A percentile compares a stretch with the other conserved stretches of the same genome.
phyloP scores from a whole-genome alignment of 2,329 filamentous ascomycete species.

The Apiospora marii region DNA sequence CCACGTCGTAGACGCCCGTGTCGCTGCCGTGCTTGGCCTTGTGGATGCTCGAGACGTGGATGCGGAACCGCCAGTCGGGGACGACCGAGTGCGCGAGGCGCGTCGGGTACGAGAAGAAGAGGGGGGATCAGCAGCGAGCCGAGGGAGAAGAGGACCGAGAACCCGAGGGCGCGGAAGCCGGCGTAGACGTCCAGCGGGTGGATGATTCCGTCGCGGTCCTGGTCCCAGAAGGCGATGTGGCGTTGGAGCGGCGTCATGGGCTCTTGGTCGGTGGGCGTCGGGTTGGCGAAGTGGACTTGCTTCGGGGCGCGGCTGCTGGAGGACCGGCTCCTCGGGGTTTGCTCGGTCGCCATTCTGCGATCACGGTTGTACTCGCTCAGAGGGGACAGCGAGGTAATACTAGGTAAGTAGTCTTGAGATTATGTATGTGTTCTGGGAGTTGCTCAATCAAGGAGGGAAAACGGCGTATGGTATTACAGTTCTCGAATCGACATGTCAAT shows the following conservation, averaged over 20 bases:
- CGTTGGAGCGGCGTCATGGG: conserved; percentile 42
- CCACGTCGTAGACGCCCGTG: conserved; percentile 30
- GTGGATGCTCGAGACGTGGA: conserved; percentile 49
- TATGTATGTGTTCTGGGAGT: not conserved
- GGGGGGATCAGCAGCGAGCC: conserved; percentile 48
- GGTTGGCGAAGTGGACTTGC: not conserved
- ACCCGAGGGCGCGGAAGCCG: conserved; percentile 50
- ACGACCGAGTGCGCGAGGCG: conserved; percentile 44
- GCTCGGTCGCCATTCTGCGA: not conserved
- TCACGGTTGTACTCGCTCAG: not conserved
- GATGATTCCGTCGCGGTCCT: conserved; percentile 49
- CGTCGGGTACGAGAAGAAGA: conserved; percentile 55
- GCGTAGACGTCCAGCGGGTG: conserved; percentile 48
- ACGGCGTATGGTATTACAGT: not conserved
- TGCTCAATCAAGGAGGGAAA: not conserved
- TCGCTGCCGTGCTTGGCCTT: conserved; percentile 47
- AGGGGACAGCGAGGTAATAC: no score
- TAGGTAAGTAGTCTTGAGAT: not conserved
- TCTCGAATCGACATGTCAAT: not conserved
- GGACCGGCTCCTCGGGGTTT: not conserved
- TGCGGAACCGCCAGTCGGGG: conserved; percentile 48
- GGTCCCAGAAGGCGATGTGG: conserved; percentile 52
- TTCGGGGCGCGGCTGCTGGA: not conserved
- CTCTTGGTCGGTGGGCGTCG: not conserved
- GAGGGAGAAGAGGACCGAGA: conserved; percentile 48